Evolutionary conservation across 805 yeast genomes (phyloP).

Genomic region (Lipomyces mesembrius): DNA sequence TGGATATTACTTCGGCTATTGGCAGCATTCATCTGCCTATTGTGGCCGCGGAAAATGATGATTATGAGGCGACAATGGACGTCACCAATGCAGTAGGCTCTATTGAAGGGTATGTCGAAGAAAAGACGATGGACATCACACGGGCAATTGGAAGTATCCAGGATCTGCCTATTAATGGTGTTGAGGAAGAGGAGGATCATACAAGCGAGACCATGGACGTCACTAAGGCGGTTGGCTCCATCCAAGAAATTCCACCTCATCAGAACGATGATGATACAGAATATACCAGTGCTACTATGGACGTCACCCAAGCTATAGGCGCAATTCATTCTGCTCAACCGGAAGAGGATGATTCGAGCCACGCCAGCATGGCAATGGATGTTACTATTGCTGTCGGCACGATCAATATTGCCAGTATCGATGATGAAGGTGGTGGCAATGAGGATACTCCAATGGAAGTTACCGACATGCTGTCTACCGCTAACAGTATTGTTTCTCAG

Average conservation of each 20-base stretch:
- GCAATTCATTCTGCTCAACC: slow-evolving; percentile 13
- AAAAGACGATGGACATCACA: slow-evolving; percentile 30
- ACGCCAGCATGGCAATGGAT: slow-evolving; percentile 28
- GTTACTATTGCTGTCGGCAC: slow-evolving; percentile 28
- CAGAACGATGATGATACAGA: slow-evolving; percentile 21
- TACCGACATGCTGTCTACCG: not conserved
- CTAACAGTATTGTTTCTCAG: not conserved
- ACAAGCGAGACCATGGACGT: slow-evolving; percentile 33
- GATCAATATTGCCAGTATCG: slow-evolving; percentile 8
- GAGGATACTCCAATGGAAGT: slow-evolving; percentile 17
- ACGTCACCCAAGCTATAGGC: slow-evolving; percentile 37
- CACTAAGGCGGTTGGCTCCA: slow-evolving; percentile 29
- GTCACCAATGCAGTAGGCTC: slow-evolving; percentile 34
- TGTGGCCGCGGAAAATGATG: slow-evolving; percentile 10
- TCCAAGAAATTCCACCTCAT: slow-evolving; percentile 5
- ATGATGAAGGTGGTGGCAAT: not conserved
- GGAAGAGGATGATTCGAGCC: slow-evolving; percentile 12
- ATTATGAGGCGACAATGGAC: slow-evolving; percentile 34
- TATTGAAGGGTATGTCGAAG: slow-evolving; percentile 16
- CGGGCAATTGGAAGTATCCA: slow-evolving; percentile 17
- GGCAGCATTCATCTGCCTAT: slow-evolving; percentile 16
- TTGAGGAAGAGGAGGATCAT: slow-evolving; percentile 12
- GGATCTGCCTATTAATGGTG: not conserved
- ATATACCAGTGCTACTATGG: slow-evolving; percentile 28
- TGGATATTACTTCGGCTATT: slow-evolving; percentile 34